Evolutionary conservation across 305 asterid genomes (phyloP).

Genomic region (Salvia sclarea): DNA sequence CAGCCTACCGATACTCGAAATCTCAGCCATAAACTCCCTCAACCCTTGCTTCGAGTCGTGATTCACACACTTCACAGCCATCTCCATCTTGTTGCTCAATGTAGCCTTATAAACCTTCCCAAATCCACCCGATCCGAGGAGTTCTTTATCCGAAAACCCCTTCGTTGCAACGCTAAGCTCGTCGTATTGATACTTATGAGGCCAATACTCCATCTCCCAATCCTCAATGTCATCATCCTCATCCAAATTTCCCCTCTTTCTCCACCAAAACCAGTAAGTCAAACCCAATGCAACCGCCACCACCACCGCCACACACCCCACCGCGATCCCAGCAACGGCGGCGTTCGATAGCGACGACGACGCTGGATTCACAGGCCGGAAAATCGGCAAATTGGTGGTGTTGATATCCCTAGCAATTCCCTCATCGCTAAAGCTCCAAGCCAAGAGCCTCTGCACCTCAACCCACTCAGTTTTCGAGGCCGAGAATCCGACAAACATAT

Average conservation of each 20-base stretch:
- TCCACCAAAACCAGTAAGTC: conserved; percentile 61
- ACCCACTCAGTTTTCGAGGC: conserved; percentile 75
- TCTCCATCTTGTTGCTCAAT: conserved; percentile 46
- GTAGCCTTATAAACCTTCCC: conserved; percentile 72
- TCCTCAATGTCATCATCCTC: conserved; percentile 72
- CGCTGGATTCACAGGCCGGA: conserved; percentile 38
- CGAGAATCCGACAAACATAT: conserved; percentile 77
- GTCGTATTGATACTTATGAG: conserved; percentile 67
- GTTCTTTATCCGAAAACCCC: conserved; percentile 47
- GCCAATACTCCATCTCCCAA: conserved; percentile 90
- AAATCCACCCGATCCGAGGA: conserved; percentile 70
- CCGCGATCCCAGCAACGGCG: conserved; percentile 55
- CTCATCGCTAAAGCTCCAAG: conserved; percentile 83
- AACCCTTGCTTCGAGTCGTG: conserved; percentile 73
- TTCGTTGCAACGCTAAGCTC: conserved; percentile 67
- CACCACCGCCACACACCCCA: conserved; percentile 44
- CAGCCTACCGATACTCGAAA: conserved; percentile 68
- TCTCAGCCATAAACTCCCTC: conserved; percentile 79
- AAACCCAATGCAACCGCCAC: conserved; percentile 24
- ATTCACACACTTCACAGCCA: conserved; percentile 68
- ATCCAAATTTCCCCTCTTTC: conserved; percentile 36
- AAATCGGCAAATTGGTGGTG: conserved; percentile 66
- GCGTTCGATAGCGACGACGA: conserved; percentile 47
- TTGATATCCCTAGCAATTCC: conserved; percentile 74
- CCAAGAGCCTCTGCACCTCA: conserved; percentile 72